Base-by-base conservation (phyloP, 352 stramenopile species). In the Phytophthora capsici region DNA sequence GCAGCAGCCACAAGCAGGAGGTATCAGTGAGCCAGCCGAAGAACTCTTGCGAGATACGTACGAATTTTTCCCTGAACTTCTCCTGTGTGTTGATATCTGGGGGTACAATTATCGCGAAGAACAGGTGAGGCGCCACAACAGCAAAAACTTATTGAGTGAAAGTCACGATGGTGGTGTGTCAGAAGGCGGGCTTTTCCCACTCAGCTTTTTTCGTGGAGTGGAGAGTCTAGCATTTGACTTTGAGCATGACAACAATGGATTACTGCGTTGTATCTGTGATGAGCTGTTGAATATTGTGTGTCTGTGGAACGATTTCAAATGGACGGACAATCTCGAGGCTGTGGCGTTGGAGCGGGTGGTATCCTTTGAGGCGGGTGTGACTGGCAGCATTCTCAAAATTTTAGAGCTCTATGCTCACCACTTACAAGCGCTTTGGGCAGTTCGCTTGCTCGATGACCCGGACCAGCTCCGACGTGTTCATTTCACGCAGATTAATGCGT, bases 241-340 rank as follows among this genome's bases (percentile, higher is more conserved):
- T 41, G 78, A 86, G n/a, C 58, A 78, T 6, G 84, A 93, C 45
- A 61, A 34, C 16, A 91, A 91, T 41, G 71, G 77, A 2, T 46
- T 79, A 19, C 67, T 93, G 19, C 80, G 82, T 53, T 71, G 65
- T n/a, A 80, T 91, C n/a, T 91, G 82, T 41, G 84, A 93, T 49
- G 82, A 93, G 48, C 59, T 93, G 19, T 54, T 91, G 4, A 86
- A 80, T 16, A 85, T 93, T 25, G 78, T 93, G 22, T 91, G 79
- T 41, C 44, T 89, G 17, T 93, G 84, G 84, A 91, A 91, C 45
- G 82, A 93, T 61, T 89, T 93, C 53, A 85, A 89, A 36, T 91
- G 82, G 82, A 77, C 76, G 1, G 78, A 91, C 28, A 78, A 81
- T 48, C 57, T 91, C 3, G 65, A 85, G 37, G 58, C 50, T 8